Evolutionary conservation across 148 eudicot species (phyloP).

Genomic region (Suaeda aralocaspica): DNA sequence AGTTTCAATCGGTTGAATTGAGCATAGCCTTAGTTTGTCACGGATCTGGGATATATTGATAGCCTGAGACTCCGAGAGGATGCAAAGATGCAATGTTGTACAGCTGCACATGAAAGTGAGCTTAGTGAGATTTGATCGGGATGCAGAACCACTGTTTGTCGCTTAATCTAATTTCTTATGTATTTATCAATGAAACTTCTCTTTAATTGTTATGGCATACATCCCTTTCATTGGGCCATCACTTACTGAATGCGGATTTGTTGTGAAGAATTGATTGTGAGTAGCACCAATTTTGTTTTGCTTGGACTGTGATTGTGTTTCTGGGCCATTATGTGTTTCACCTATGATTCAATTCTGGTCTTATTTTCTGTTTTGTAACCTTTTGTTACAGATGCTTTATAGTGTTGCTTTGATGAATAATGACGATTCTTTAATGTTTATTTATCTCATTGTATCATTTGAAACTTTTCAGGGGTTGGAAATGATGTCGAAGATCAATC

Average conservation of each 20-base stretch:
- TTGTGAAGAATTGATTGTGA: neutral
- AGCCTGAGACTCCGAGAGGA: too few species aligned
- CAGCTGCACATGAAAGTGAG: too few species aligned
- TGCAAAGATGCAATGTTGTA: neutral
- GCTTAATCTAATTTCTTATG: neutral
- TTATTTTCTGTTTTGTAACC: neutral
- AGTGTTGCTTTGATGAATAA: neutral
- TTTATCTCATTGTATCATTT: conserved; percentile 2
- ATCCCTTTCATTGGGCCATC: neutral
- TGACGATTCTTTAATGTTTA: neutral
- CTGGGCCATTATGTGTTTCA: neutral
- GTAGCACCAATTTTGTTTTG: neutral
- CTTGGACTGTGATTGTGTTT: neutral
- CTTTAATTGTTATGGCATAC: neutral
- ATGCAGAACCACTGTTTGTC: neutral
- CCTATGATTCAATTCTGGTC: neutral
- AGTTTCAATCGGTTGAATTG: too few species aligned
- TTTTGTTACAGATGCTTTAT: neutral
- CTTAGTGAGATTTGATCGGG: neutral
- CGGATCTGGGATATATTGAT: neutral
- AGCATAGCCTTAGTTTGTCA: too few species aligned
- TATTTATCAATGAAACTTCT: neutral
- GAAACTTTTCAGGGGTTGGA: conserved; percentile 32
- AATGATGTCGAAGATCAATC: conserved; percentile 35
- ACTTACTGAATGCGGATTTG: neutral